phyloP scores from a whole-genome alignment of 768 basidiomycete genomes.

The Clavulina sp. region DNA sequence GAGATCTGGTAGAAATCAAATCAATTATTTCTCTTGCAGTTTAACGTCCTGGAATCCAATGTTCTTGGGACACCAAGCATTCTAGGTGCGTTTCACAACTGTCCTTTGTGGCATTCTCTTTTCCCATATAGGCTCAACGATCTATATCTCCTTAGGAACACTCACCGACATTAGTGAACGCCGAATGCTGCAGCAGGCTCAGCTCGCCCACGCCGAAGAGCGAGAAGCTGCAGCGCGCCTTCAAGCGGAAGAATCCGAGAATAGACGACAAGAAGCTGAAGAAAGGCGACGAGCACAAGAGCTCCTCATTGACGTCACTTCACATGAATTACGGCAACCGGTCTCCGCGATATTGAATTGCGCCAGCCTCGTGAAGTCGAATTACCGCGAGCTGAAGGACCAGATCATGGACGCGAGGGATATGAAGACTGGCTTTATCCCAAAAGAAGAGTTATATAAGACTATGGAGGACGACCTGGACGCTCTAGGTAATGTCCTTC shows the following conservation, averaged over 20 bases:
- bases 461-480: conserved; percentile 17
- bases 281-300: conserved; percentile 22
- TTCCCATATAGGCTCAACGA: too few species aligned
- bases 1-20: too few species aligned
- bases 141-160: not conserved
- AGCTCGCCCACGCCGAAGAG: conserved; percentile 19
- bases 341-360: conserved; percentile 20
- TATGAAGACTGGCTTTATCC: conserved; percentile 5
- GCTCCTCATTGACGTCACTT: conserved; percentile 24
- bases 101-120: too few species aligned
- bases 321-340: conserved; percentile 18
- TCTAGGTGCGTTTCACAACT: too few species aligned
- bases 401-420: conserved; percentile 9
- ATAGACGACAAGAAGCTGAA: conserved; percentile 14
- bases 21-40: too few species aligned
- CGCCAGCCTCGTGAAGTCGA: conserved; percentile 19
- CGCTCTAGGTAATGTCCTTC: not conserved
- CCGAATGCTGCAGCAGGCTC: conserved; percentile 12
- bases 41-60: too few species aligned
- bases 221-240: conserved; percentile 17
- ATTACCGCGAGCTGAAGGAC: conserved; percentile 16
- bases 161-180: conserved; percentile 15
- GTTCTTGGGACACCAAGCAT: too few species aligned
- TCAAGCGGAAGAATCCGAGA: conserved; percentile 17
- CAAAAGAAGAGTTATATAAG: conserved; percentile 7